Base-by-base conservation (phyloP, 2,329 filamentous ascomycete genomes). In the Camillea tinctor region DNA sequence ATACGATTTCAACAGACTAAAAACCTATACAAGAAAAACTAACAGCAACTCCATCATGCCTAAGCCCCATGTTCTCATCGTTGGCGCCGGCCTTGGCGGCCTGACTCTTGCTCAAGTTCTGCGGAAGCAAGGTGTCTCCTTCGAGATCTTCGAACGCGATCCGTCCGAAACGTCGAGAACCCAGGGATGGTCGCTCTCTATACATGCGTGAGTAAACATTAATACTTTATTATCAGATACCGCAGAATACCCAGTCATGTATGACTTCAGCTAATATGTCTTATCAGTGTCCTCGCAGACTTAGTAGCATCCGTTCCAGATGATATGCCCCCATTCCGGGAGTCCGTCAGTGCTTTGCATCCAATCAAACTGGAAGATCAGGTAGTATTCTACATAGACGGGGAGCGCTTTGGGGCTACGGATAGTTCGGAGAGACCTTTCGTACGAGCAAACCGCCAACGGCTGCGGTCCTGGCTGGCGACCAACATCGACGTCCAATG, bases 401-500 rank as follows among this genome's bases (percentile, higher is more conserved):
- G 20, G 15, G 9, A 54, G 17, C 52, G 52, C 8, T 36, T 40
- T 19, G 52, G 24, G 6, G 2, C 22, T 15, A 24, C 24, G 8
- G 44, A 30, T n/a, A 20, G 23, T 54, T 6, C 52, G 11, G 26
- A 20, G 52, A 21, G 4, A 13, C 17, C 20, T 36, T 54, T 74
- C 58, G 58, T 76, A n/a, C 68, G 75, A 30, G 72, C 69, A 15
- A 71, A 72, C 54, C 71, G 75, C 11, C 30, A 58, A 19, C 64
- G 59, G 1, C 69, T 75, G 53, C 64, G 73, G 6, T 21, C 66
- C 24, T 68, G 72, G 62, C 60, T 75, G 20, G 57, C 56, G 7
- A 70, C 65, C 7, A 62, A 69, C 26, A 61, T 76, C 23, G 52
- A 63, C 13, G 66, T 77, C 19, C 69, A 80, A 63, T 81, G 76